Base-by-base conservation (phyloP, 345 rosid species). In the Aethionema arabicum region DNA sequence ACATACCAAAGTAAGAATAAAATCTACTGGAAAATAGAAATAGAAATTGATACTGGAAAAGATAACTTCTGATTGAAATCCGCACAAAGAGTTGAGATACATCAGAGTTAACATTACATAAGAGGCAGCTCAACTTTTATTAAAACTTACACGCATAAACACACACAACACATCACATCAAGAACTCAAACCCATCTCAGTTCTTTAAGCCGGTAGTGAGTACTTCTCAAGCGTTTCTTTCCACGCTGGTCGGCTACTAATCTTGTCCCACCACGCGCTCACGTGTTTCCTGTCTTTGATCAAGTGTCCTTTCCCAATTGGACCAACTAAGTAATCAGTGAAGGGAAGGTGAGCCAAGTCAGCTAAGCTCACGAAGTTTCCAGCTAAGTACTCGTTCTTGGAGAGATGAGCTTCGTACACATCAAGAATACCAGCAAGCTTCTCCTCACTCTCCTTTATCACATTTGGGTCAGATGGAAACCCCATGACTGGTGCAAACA, bases 291-390 rank as follows among this genome's bases (percentile, higher is more conserved):
- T 80, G n/a, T 74, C 74, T 61, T 70, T 71, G 31, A 83, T 78
- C 85, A 86, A 4, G 49, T 78, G 55, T 65, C 74, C 77, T 65
- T 79, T 83, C 27, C 70, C 65, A 45, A 82, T 74, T 1, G 67
- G 77, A 21, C 82, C 84, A 13, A 88, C 80, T 80, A 88, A 50
- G 70, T 79, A 80, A 9, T 85, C 77, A 2, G 84, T 80, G 43
- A 79, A 79, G 0, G 90, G 88, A 2, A 88, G 77, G 75, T 85
- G 80, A 62, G 88, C 82, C 11, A 82, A 72, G 62, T 88, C 90
- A 21, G 96, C 92, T 16, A 85, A 61, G 75, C 86, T 82, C 45
- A 85, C 74, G 77, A 79, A 85, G 58, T 80, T 84, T 0, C 92
- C 90, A 3, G 80, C 93, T 31, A 84, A 59, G 73, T 88, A 88